phyloP scores from a whole-genome alignment of 1,284 basidiomycete genomes.

The Coniophora puteana region DNA sequence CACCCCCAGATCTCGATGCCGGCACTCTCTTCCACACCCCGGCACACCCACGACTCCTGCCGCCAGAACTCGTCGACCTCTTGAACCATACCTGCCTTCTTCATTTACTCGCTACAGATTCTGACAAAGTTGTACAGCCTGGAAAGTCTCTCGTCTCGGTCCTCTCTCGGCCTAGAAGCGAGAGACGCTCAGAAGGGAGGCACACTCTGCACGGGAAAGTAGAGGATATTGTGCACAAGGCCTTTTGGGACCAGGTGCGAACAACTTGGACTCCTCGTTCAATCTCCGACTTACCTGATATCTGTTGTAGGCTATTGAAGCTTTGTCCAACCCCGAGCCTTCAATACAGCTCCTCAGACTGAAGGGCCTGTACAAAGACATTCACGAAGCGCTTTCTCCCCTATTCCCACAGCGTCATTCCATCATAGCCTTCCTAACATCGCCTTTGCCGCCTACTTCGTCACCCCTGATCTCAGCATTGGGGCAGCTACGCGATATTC shows the following conservation, averaged over 20 bases:
- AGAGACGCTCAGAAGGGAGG: constrained; percentile 18
- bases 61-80: constrained; percentile 47
- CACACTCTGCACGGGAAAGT: constrained; percentile 46
- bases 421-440: constrained; percentile 44
- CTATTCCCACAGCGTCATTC: constrained; percentile 51
- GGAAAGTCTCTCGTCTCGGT: constrained; percentile 68
- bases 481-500: constrained; percentile 46
- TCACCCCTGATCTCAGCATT: constrained; percentile 57
- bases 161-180: constrained; percentile 40
- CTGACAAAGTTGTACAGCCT: constrained; percentile 53
- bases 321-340: constrained; percentile 41
- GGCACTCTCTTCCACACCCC: constrained; percentile 28
- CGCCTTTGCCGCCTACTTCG: constrained; percentile 60
- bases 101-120: constrained; percentile 57
- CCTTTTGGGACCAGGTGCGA: constrained; percentile 71
- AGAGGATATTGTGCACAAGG: constrained; percentile 50
- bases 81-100: constrained; percentile 60
- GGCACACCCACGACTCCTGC: constrained; percentile 33
- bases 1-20: constrained; percentile 22
- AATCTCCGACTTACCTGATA: constrained; percentile 16
- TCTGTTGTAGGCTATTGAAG: constrained; percentile 34
- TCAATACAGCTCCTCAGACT: constrained; percentile 47
- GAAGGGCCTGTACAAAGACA: constrained; percentile 49
- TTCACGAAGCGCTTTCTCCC: constrained; percentile 44
- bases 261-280: constrained; percentile 7